Conservation (phyloP, 768 basidiomycete species). For the Austroboletus festivus region DNA sequence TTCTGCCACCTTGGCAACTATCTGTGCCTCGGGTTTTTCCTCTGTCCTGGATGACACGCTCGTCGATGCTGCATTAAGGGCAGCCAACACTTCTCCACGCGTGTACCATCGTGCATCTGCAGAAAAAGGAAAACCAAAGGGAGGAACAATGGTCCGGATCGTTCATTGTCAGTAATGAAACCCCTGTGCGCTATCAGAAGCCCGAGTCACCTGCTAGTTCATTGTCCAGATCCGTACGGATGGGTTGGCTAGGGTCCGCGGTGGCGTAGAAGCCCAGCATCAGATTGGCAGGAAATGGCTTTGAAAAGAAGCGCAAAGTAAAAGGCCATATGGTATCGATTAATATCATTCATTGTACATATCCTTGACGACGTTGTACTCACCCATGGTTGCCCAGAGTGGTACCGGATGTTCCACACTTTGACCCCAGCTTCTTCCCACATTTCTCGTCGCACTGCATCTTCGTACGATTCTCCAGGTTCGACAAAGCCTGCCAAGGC, state of each 20-base stretch:
- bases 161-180: slow-evolving; percentile 1
- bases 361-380: slow-evolving; percentile 19
- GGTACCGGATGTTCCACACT: slow-evolving; percentile 80
- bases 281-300: slow-evolving; percentile 89
- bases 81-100: slow-evolving; percentile 62
- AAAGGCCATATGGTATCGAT: not conserved
- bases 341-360: not conserved
- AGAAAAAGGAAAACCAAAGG: not conserved
- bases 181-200: not conserved
- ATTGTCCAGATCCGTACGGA: slow-evolving; percentile 87
- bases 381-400: slow-evolving; percentile 87
- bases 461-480: slow-evolving; percentile 92
- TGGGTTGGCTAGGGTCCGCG: slow-evolving; percentile 67
- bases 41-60: slow-evolving; percentile 16
- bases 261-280: slow-evolving; percentile 90
- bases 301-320: slow-evolving; percentile 7
- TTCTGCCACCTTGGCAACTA: slow-evolving; percentile 33
- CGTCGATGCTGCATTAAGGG: slow-evolving; percentile 40
- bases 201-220: slow-evolving; percentile 73
- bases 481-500: slow-evolving; percentile 93
- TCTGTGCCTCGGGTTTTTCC: slow-evolving; percentile 23
- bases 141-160: no score
- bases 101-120: slow-evolving; percentile 89
- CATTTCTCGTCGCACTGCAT: slow-evolving; percentile 87
- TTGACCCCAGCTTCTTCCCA: slow-evolving; percentile 96